Evolutionary conservation across 2,329 filamentous ascomycete species (phyloP), one percentile per base, ranked within the genome.

Genomic region (Phymatotrichopsis omnivora): DNA sequence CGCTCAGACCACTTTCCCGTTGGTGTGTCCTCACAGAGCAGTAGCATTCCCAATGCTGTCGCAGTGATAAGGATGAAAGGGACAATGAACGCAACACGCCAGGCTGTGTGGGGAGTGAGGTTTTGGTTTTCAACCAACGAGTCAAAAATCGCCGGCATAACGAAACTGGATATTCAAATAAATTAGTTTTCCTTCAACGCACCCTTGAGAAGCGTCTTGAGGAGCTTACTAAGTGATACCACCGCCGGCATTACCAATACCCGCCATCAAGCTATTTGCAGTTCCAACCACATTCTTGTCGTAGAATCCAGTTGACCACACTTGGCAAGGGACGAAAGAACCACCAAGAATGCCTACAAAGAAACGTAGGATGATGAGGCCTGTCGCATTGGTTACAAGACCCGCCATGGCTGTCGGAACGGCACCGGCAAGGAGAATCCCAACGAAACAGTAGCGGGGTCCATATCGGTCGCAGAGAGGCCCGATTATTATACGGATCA

Each of bases 291-390:
- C 73, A 58, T 87, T 91, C 68, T 87, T 91, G 66, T 95, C 86
- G 62, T 85, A 94, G 69, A 93, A 94, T 0, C 80, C 85, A 0
- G 85, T 94, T 7, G 81, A 84, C 85, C 86, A 94, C 5, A 93
- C 87, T 61, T 93, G 85, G 62, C 85, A 93, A 10, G 83, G 83
- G 0, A 89, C 83, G 57, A 89, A 89, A 1, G 76, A 75, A 2
- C 79, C 81, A 30, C 83, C 83, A 0, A 89, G 73, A 32, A 89
- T 80, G 49, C 82, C 82, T 52, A 87, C 76, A 64, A 87, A 87
- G 68, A 89, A 89, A 33, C 83, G 76, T 36, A 82, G 73, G 16
- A 74, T 65, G 56, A 85, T 79, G n/a, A 89, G 72, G 7, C 82
- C 79, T 4, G 64, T 66, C 5, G 76, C 76, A 42, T 72, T 78